A percentile compares a stretch with the other conserved stretches of the same genome.
phyloP scores from a whole-genome alignment of 176 grass and related monocot species.

The Lolium perenne region DNA sequence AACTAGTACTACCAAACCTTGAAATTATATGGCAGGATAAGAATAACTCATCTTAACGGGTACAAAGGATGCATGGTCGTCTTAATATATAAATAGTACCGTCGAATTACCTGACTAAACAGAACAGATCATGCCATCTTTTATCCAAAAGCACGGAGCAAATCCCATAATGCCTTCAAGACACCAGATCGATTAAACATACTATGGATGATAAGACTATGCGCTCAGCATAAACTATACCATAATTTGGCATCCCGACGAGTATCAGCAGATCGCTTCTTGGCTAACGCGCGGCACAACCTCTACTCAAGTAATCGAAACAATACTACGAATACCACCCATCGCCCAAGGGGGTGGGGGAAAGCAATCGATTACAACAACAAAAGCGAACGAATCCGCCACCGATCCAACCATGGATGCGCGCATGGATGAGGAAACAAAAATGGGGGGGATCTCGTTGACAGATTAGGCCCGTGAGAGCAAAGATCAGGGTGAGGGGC shows the following conservation, averaged over 20 bases:
- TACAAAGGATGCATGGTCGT: background rate
- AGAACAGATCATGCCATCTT: background rate
- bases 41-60: background rate
- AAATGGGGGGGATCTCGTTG: slow-evolving; percentile 33
- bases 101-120: background rate
- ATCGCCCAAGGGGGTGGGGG: background rate
- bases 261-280: background rate
- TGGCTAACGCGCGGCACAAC: background rate
- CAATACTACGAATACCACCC: background rate
- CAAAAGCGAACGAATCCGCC: slow-evolving; percentile 19
- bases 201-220: background rate
- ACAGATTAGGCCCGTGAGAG: background rate
- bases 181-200: background rate
- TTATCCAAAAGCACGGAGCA: background rate
- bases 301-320: background rate
- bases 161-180: slow-evolving; percentile 21
- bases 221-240: background rate
- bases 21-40: background rate
- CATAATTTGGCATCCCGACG: background rate
- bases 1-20: background rate
- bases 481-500: background rate
- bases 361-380: background rate
- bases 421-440: background rate
- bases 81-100: background rate
- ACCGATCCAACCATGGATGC: background rate